phyloP scores from a whole-genome alignment of 1,139 yeast species.

The Pichia terricola region DNA sequence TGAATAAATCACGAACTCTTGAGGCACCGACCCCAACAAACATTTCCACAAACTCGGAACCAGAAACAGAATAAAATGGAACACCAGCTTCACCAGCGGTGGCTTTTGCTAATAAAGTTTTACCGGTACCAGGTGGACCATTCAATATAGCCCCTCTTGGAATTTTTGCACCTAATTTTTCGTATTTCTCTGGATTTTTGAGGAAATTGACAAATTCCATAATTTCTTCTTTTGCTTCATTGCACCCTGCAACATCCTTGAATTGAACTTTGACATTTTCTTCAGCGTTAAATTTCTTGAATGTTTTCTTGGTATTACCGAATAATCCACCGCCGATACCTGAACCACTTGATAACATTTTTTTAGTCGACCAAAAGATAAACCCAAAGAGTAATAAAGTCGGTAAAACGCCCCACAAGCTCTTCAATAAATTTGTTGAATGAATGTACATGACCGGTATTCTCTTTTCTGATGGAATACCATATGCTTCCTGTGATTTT shows the following conservation, averaged over 20 bases:
- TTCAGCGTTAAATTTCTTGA: slow-evolving; percentile 86
- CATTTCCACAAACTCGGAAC: slow-evolving; percentile 98
- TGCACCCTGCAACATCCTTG: slow-evolving; percentile 94
- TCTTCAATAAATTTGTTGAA: slow-evolving; percentile 47
- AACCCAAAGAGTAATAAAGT: slow-evolving; percentile 65
- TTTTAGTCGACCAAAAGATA: slow-evolving; percentile 56
- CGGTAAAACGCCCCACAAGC: slow-evolving; percentile 54
- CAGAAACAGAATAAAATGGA: slow-evolving; percentile 89
- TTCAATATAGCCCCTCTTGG: slow-evolving; percentile 96
- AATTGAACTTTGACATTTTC: slow-evolving; percentile 82
- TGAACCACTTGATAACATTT: slow-evolving; percentile 40
- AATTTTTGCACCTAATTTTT: slow-evolving; percentile 87
- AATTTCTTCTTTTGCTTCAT: slow-evolving; percentile 95
- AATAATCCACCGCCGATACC: slow-evolving; percentile 44
- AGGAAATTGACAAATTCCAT: slow-evolving; percentile 94
- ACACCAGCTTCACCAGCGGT: slow-evolving; percentile 99
- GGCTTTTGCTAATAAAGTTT: slow-evolving; percentile 92
- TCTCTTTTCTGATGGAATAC: slow-evolving; percentile 49
- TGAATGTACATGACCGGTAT: slow-evolving; percentile 59
- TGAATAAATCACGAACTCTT: slow-evolving; percentile 88
- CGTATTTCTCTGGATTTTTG: slow-evolving; percentile 82
- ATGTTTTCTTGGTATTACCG: slow-evolving; percentile 40
- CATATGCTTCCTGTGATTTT: slow-evolving; percentile 50
- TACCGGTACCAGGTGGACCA: slow-evolving; percentile 99
- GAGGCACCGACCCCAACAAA: slow-evolving; percentile 99